These are phyloP conservation scores for Corymbia calophylla DNA, from an alignment of 441 rosid species.

Conservation along the genomic window DNA sequence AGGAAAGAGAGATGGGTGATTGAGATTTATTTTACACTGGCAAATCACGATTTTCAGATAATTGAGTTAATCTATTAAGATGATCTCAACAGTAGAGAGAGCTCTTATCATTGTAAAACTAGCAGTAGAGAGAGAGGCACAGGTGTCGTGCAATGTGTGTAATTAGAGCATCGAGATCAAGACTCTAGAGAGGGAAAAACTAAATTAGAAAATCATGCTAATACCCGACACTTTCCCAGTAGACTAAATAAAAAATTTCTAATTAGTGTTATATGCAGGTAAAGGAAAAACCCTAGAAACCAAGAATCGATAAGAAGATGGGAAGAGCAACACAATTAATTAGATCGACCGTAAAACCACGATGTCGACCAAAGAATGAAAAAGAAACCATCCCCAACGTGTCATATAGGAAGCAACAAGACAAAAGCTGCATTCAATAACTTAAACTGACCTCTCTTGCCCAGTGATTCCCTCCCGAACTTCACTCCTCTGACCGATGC, in stretches of 20 bases:
- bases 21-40: not conserved
- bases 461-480: not conserved
- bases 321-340: not conserved
- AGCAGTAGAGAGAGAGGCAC: not conserved
- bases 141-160: not conserved
- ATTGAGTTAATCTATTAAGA: not conserved
- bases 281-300: not conserved
- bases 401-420: not conserved
- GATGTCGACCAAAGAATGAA: not conserved
- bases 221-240: not conserved
- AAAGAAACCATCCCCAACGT: not conserved
- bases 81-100: accelerated
- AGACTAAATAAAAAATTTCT: not conserved
- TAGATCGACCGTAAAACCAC: not conserved
- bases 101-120: not conserved
- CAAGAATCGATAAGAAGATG: not conserved
- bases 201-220: not conserved
- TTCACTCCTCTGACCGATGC: not conserved
- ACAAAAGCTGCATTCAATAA: not conserved
- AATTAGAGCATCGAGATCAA: not conserved
- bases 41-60: not conserved
- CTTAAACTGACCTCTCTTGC: not conserved
- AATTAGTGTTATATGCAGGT: not conserved
- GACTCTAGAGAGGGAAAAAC: not conserved
- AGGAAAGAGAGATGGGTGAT: not conserved